Percentiles rank a stretch among this genome's conserved stretches.
These are phyloP conservation scores for Amaranthus palmeri DNA, from an alignment of 148 eudicot species.

Conservation along the genomic window DNA sequence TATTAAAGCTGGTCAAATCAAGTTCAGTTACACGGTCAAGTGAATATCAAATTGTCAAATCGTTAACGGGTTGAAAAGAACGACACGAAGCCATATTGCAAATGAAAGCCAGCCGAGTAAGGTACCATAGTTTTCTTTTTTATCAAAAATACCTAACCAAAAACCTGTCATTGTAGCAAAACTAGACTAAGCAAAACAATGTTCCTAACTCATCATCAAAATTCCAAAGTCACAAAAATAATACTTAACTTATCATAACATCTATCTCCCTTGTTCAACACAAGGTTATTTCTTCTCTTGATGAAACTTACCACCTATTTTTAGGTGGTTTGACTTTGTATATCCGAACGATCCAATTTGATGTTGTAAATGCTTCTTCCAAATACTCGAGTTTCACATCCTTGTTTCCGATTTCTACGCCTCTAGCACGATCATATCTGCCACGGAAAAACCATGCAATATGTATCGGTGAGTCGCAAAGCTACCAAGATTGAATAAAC, in stretches of 20 bases:
- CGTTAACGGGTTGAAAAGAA: too few species aligned
- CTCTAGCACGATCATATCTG: constrained; percentile 99
- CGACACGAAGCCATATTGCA: too few species aligned
- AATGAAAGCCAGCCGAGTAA: too few species aligned
- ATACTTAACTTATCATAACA: neutral
- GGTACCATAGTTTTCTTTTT: too few species aligned
- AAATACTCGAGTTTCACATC: constrained; percentile 84
- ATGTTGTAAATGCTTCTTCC: constrained; percentile 96
- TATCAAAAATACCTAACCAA: too few species aligned
- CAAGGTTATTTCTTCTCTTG: neutral
- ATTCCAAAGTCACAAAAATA: neutral
- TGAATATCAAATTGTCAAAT: too few species aligned
- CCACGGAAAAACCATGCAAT: neutral
- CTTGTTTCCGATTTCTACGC: constrained; percentile 96
- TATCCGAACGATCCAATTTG: constrained; percentile 95
- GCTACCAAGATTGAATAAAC: neutral
- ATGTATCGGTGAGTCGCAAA: neutral
- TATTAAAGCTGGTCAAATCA: too few species aligned
- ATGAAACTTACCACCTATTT: constrained; percentile 63
- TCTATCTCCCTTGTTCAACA: constrained; percentile 1
- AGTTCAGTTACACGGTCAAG: too few species aligned
- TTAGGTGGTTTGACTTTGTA: constrained; percentile 99
- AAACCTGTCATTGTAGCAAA: neutral
- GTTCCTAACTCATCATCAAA: constrained; percentile 14
- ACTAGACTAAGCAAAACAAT: constrained; percentile 17